These are phyloP conservation scores for Mediolabrus comicus DNA, from an alignment of 108 stramenopile genomes.

Conservation along the genomic window DNA sequence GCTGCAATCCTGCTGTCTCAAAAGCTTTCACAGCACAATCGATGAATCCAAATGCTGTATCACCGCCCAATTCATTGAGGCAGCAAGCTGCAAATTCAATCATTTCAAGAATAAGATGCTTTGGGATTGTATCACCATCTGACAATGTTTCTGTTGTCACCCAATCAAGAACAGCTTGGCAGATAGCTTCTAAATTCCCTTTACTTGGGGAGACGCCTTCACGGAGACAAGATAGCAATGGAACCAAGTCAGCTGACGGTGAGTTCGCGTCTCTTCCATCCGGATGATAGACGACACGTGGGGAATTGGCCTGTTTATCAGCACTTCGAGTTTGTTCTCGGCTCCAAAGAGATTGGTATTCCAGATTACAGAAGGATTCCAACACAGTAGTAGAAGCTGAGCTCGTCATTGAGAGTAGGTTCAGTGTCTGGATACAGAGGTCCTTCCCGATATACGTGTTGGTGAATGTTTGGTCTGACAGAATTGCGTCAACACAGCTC, in stretches of 20 bases:
- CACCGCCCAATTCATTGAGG: slow-evolving; percentile 10
- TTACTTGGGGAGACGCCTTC: slow-evolving; percentile 26
- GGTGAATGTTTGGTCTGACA: neutral
- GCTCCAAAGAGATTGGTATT: slow-evolving; percentile 14
- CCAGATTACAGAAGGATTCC: slow-evolving; percentile 9
- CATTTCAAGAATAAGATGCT: too few species aligned
- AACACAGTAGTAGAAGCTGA: slow-evolving; percentile 9
- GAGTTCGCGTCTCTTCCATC: too few species aligned
- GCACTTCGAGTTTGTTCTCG: neutral
- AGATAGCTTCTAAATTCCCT: slow-evolving; percentile 38
- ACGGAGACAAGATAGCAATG: slow-evolving; percentile 36
- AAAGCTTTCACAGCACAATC: slow-evolving; percentile 13
- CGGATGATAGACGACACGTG: slow-evolving; percentile 15
- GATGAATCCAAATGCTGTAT: slow-evolving; percentile 8
- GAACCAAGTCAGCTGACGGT: slow-evolving; percentile 40
- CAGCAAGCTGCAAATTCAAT: slow-evolving; percentile 31
- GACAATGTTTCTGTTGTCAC: slow-evolving; percentile 33
- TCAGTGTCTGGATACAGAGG: slow-evolving; percentile 17
- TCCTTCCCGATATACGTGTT: slow-evolving; percentile 18
- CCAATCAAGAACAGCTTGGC: slow-evolving; percentile 53
- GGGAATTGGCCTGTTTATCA: neutral
- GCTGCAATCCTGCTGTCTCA: neutral
- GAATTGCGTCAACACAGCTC: slow-evolving; percentile 16
- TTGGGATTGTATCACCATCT: slow-evolving; percentile 2
- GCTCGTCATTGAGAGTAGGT: slow-evolving; percentile 1